Evolutionary conservation across 805 yeast genomes (phyloP).

Genomic region (Starmerella potacharoeniae): DNA sequence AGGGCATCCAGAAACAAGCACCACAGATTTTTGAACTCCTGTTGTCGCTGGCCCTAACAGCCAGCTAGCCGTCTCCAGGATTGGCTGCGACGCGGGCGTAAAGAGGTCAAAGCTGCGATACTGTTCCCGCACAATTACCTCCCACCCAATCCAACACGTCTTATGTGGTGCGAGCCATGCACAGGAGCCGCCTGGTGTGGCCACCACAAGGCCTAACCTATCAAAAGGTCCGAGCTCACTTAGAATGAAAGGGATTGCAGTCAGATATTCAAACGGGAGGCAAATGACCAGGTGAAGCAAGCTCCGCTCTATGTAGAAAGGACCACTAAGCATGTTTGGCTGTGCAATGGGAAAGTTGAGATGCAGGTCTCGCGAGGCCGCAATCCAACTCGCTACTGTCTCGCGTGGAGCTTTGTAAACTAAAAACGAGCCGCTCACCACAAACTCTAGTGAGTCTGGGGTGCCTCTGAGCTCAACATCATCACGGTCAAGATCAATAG

Average conservation of each 20-base stretch:
- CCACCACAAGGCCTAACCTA: constrained; percentile 11
- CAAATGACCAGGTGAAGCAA: constrained; percentile 8
- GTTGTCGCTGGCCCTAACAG: not conserved
- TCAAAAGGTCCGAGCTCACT: constrained; percentile 11
- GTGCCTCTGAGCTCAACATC: not conserved
- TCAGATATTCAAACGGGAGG: constrained; percentile 3
- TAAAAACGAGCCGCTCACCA: not conserved
- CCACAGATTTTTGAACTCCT: constrained; percentile 8
- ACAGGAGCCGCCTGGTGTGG: not conserved
- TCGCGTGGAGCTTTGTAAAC: not conserved
- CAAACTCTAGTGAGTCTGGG: not conserved
- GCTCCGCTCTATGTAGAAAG: not conserved
- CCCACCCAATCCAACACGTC: constrained; percentile 15
- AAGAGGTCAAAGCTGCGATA: not conserved
- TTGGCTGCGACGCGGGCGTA: not conserved
- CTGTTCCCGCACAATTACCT: not conserved
- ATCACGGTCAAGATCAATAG: not conserved
- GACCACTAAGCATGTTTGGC: not conserved
- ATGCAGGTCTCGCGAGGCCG: constrained; percentile 1
- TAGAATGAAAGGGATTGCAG: constrained; percentile 4
- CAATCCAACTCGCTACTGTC: constrained; percentile 4
- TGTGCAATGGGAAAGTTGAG: constrained; percentile 4
- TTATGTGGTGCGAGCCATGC: constrained; percentile 9
- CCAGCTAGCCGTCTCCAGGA: constrained; percentile 4
- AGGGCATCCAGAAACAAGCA: constrained; percentile 6